Evolutionary conservation across 306 rosid species (phyloP).

Genomic region (Mucuna pruriens): DNA sequence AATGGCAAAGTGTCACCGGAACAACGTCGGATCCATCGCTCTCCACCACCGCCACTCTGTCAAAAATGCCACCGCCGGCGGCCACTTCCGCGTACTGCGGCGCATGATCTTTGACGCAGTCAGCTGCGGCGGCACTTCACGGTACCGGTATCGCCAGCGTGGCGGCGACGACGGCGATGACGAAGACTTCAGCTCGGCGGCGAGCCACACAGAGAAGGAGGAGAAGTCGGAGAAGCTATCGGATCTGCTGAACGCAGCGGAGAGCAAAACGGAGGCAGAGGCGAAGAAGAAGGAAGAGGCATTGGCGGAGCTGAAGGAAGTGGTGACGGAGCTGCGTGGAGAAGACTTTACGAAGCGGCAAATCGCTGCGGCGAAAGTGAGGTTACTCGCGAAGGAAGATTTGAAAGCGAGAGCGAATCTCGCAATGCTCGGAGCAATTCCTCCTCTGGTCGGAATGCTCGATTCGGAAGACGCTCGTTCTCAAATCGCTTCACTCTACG

Average conservation of each 20-base stretch:
- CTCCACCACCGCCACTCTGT: conserved; percentile 54
- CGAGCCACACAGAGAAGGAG: conserved; percentile 35
- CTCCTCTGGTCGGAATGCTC: conserved; percentile 90
- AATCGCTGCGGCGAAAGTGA: conserved; percentile 69
- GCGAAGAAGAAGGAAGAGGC: conserved; percentile 68
- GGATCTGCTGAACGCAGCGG: conserved; percentile 76
- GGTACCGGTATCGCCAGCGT: conserved; percentile 52
- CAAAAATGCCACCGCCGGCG: conserved; percentile 21
- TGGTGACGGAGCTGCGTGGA: conserved; percentile 63
- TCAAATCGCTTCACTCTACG: conserved; percentile 90
- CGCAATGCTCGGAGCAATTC: conserved; percentile 93
- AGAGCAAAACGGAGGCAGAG: conserved; percentile 52
- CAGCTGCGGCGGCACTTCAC: conserved; percentile 83
- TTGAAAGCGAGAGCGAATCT: conserved; percentile 69
- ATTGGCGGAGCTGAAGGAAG: conserved; percentile 65
- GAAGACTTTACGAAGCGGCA: conserved; percentile 54
- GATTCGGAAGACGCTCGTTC: conserved; percentile 62
- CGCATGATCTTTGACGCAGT: conserved; percentile 76
- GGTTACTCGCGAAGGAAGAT: conserved; percentile 77
- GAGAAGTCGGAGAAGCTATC: conserved; percentile 73
- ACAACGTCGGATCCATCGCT: conserved; percentile 63
- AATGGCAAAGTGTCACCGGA: conserved; percentile 82
- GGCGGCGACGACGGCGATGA: neutral
- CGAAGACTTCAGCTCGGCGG: neutral
- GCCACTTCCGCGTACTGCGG: conserved; percentile 69